These are phyloP conservation scores for Coprinopsis marcescibilis DNA, from an alignment of 768 basidiomycete species.

Conservation along the genomic window DNA sequence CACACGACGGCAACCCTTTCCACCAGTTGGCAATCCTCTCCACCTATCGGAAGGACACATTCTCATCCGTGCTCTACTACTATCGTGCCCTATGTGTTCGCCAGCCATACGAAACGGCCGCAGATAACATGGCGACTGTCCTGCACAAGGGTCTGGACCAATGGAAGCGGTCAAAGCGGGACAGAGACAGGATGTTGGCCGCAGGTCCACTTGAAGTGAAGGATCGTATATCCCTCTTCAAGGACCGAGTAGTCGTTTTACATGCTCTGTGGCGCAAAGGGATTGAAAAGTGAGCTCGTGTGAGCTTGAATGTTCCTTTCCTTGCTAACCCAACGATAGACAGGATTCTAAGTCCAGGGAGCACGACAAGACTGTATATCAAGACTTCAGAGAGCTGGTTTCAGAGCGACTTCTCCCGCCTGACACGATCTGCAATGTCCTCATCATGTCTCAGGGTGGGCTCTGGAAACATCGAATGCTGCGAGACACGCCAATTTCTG, in stretches of 20 bases:
- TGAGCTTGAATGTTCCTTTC: conserved; percentile 22
- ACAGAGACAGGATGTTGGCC: conserved; percentile 26
- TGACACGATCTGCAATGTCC: conserved; percentile 69
- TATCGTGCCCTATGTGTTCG: conserved; percentile 87
- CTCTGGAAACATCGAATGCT: conserved; percentile 82
- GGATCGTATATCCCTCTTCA: conserved; percentile 53
- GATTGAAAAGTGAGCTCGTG: conserved; percentile 59
- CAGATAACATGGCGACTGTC: conserved; percentile 75
- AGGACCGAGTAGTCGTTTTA: conserved; percentile 67
- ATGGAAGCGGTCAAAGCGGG: conserved; percentile 41
- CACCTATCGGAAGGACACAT: conserved; percentile 78
- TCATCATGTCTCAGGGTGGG: conserved; percentile 73
- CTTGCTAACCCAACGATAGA: conserved; percentile 10
- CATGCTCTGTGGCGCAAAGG: conserved; percentile 72
- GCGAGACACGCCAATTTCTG: conserved; percentile 36
- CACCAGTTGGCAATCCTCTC: conserved; percentile 95
- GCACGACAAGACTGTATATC: conserved; percentile 42
- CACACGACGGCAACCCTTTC: conserved; percentile 88
- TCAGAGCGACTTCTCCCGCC: conserved; percentile 65
- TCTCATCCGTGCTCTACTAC: conserved; percentile 77
- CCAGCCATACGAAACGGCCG: conserved; percentile 81
- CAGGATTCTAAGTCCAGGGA: conserved; percentile 36
- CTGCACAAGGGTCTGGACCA: conserved; percentile 61
- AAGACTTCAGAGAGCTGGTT: conserved; percentile 57
- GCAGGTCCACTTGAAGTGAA: conserved; percentile 18